These are phyloP conservation scores for Amaranthus palmeri DNA, from an alignment of 148 eudicot species.

Conservation along the genomic window DNA sequence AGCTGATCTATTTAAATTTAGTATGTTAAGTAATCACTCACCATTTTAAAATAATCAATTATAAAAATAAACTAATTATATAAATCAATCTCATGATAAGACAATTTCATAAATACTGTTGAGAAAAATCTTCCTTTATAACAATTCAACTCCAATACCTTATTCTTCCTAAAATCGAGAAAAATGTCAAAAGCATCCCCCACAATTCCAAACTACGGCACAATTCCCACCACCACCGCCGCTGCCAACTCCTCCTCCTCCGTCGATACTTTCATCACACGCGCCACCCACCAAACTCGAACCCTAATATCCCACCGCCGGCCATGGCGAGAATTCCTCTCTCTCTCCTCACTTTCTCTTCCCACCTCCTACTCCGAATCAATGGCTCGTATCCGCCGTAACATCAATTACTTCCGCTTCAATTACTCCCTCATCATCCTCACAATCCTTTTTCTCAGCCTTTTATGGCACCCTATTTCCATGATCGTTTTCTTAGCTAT, in stretches of 20 bases:
- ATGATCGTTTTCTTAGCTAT: slow-evolving; percentile 54
- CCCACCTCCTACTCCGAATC: slow-evolving; percentile 49
- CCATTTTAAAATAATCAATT: too few relatives aligned
- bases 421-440: slow-evolving; percentile 56
- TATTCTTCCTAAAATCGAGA: not conserved
- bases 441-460: slow-evolving; percentile 47
- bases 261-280: slow-evolving; percentile 32
- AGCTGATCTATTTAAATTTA: too few relatives aligned
- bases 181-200: slow-evolving; percentile 14
- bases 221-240: slow-evolving; percentile 29
- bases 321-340: slow-evolving; percentile 58
- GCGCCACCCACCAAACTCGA: slow-evolving; percentile 31
- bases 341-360: slow-evolving; percentile 36
- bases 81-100: too few relatives aligned
- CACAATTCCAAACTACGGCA: slow-evolving; percentile 29
- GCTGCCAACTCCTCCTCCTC: slow-evolving; percentile 9
- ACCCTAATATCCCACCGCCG: slow-evolving; percentile 45
- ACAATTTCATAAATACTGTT: too few relatives aligned
- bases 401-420: slow-evolving; percentile 53
- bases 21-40: too few relatives aligned
- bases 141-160: too few relatives aligned
- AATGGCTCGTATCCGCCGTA: slow-evolving; percentile 46
- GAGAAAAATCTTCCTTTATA: too few relatives aligned
- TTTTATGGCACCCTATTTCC: slow-evolving; percentile 61
- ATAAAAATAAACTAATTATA: not conserved